A percentile compares a stretch with the other conserved stretches of the same genome.
Evolutionary conservation across 1,284 basidiomycete species (phyloP).

Genomic region (Malassezia arunalokei): DNA sequence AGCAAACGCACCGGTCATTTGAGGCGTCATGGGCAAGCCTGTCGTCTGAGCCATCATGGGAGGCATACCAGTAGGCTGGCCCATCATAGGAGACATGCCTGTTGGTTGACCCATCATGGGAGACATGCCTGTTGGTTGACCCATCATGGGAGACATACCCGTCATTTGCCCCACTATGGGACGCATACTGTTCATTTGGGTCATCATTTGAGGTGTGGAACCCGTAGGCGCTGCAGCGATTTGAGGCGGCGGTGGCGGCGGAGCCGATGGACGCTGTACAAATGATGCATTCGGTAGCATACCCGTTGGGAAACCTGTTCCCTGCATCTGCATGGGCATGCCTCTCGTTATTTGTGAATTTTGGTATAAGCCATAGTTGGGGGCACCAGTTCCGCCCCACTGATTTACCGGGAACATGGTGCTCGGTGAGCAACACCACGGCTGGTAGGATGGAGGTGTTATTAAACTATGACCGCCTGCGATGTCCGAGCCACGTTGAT

Average conservation of each 20-base stretch:
- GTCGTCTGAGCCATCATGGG: conserved; percentile 20
- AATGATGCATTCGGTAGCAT: conserved; percentile 16
- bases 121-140: conserved; percentile 13
- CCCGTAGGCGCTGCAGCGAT: too few relatives aligned
- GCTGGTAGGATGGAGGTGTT: too few relatives aligned
- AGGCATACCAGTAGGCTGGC: conserved; percentile 20
- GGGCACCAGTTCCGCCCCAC: conserved; percentile 27
- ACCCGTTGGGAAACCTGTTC: conserved; percentile 24
- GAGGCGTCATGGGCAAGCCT: conserved; percentile 36
- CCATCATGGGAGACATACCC: not conserved
- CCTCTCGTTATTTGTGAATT: conserved; percentile 30
- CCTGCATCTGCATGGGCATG: conserved; percentile 24
- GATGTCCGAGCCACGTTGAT: not conserved
- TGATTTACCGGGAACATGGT: conserved; percentile 36
- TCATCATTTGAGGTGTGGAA: not conserved
- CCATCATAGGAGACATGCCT: conserved; percentile 17
- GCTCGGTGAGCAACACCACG: not conserved
- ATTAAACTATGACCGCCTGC: too few relatives aligned
- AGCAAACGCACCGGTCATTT: conserved; percentile 43
- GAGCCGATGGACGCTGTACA: conserved; percentile 5
- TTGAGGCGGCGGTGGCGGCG: conserved; percentile 11
- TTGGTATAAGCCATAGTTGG: conserved; percentile 17
- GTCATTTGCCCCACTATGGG: conserved; percentile 5
- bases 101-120: conserved; percentile 26
- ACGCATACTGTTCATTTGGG: conserved; percentile 16